Evolutionary conservation across 2,329 filamentous ascomycete genomes (phyloP).

Genomic region (Chrysoporthe austroafricana): DNA sequence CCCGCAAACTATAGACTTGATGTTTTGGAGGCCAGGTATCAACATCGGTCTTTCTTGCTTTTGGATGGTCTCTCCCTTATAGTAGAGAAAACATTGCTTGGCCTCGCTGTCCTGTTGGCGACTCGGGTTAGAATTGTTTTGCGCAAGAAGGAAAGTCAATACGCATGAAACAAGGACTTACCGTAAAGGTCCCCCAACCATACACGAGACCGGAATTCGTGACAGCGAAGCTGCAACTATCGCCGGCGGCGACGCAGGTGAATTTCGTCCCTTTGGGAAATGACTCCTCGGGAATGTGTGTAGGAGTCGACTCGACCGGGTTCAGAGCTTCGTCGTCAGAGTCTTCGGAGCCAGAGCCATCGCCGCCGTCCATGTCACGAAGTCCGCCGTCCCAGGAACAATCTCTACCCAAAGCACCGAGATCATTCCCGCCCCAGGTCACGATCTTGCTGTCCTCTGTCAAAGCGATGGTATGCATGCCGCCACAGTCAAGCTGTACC

Average conservation of each 20-base stretch:
- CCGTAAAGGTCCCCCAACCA: conserved; percentile 69
- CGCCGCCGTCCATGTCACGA: conserved; percentile 57
- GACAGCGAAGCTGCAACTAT: conserved; percentile 65
- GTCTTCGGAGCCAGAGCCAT: conserved; percentile 70
- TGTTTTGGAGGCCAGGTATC: conserved; percentile 58
- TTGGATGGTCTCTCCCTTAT: conserved; percentile 30
- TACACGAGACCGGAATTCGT: conserved; percentile 66
- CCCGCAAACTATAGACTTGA: conserved; percentile 56
- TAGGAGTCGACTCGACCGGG: conserved; percentile 62
- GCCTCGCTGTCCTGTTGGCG: conserved; percentile 31
- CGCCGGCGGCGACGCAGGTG: conserved; percentile 60
- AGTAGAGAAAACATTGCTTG: conserved; percentile 28
- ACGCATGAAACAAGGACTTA: conserved; percentile 40
- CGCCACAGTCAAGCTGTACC: conserved; percentile 65
- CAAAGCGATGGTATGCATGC: conserved; percentile 69
- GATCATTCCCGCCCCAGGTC: conserved; percentile 73
- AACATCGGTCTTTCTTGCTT: conserved; percentile 43
- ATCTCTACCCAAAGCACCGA: conserved; percentile 66
- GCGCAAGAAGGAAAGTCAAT: conserved; percentile 3
- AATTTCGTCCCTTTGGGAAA: conserved; percentile 62
- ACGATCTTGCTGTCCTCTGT: conserved; percentile 69
- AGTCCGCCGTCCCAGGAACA: conserved; percentile 60
- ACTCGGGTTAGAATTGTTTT: conserved; percentile 11
- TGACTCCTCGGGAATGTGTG: conserved; percentile 52
- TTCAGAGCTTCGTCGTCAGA: conserved; percentile 58